phyloP scores from a whole-genome alignment of 495 filamentous ascomycete species.

The Penicillium cinerascens region DNA sequence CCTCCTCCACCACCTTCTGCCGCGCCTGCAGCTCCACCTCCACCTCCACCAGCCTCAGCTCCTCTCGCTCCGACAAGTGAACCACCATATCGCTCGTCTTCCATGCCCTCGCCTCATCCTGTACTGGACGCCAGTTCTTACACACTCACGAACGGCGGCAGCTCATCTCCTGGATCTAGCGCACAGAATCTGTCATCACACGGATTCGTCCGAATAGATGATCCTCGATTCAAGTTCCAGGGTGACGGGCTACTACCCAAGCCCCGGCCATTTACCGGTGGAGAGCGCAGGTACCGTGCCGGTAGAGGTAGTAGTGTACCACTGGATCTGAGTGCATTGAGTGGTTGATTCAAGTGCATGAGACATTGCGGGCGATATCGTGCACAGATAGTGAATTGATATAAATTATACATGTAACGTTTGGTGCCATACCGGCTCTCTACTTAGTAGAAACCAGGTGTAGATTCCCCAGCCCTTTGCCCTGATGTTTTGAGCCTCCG shows the following conservation, averaged over 20 bases:
- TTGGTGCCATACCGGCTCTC: not conserved
- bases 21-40: constrained; percentile 41
- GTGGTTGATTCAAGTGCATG: constrained; percentile 25
- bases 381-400: constrained; percentile 28
- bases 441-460: not conserved
- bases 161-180: constrained; percentile 31
- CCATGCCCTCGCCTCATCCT: constrained; percentile 50
- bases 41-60: constrained; percentile 47
- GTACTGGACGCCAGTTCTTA: constrained; percentile 74
- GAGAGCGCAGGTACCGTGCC: constrained; percentile 74
- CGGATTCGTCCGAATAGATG: constrained; percentile 61
- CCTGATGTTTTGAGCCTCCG: not conserved
- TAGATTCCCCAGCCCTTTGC: not conserved
- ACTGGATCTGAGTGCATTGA: constrained; percentile 64
- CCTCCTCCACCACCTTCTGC: constrained; percentile 53
- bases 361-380: constrained; percentile 26
- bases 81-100: constrained; percentile 49
- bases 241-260: constrained; percentile 78
- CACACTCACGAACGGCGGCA: constrained; percentile 62
- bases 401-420: constrained; percentile 4
- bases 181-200: constrained; percentile 32
- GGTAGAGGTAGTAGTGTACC: constrained; percentile 93
- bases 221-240: constrained; percentile 83
- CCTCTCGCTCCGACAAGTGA: constrained; percentile 46
- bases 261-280: constrained; percentile 73